Base-by-base conservation (phyloP, 768 basidiomycete genomes). In the Lenzites betulinus region DNA sequence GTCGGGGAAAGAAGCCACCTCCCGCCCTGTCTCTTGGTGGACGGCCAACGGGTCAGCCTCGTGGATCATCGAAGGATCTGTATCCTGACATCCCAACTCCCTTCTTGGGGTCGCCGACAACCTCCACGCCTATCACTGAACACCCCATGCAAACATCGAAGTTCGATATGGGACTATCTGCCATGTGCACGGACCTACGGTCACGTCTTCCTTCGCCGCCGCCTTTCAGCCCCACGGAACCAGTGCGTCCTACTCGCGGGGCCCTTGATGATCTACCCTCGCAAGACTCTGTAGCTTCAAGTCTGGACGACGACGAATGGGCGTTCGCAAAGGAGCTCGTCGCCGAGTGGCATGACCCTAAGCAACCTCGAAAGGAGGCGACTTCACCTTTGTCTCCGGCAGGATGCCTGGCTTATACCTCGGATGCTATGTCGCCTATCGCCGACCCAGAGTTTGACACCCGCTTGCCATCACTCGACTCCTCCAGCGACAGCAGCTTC, bases 1-100 rank as follows among this genome's bases (percentile, higher is more conserved):
- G 77, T 16, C 74, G 79, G 35, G 79, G 79, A 43, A 71, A 72
- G 67, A 68, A 71, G 36, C 59, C 73, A 3, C 74, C 70, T 22
- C 49, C 64, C 20, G 62, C 78, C 39, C 73, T 75, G 55, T 55
- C 57, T 64, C 57, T 74, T 7, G n/a, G 5, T 26, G 30, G 30
- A 33, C 30, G 30, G 30, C 30, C 30, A 11, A 5, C 30, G 11
- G 30, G 11, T 11, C 30, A 33, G 30, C 41, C 18, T 23, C 11
- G 18, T 16, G 16, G 65, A 61, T 62, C 30, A 70, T 52, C 11
- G 11, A 46, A 20, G 69, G 67, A 41, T 53, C 66, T 7, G n/a
- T 80, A 80, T 56, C 78, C 79, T 22, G 74, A 74, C 52, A 76
- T 80, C 15, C 79, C 78, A 7, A 77, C 74, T 16, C 75, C 79